Base-by-base conservation (phyloP, 2,329 filamentous ascomycete genomes). In the Clarireedia paspali region DNA sequence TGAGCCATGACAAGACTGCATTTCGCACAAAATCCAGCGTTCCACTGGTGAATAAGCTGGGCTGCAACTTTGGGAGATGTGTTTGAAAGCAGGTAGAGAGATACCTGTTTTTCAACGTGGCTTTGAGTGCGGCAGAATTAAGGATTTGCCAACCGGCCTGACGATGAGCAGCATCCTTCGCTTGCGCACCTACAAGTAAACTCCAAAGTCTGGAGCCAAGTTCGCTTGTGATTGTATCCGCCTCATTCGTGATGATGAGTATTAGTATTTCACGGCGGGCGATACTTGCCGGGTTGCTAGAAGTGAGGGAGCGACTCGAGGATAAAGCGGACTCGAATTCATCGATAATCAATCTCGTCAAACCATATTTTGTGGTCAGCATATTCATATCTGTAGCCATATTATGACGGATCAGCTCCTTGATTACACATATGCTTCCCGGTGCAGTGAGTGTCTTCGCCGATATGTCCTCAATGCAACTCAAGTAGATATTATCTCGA, bases 401-500 rank as follows among this genome's bases (percentile, higher is more conserved):
- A 39, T 77, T 71, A 20, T 71, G 71, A 7, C 73, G 72, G n/a
- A 80, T 72, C 17, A 82, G 67, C 47, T 76, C 71, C 50, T 68
- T 73, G 47, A 90, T 73, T 15, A 84, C 84, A 66, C 83, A 86
- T 20, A 91, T 77, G 62, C 88, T 94, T 1, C 89, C 89, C 6
- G 88, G 78, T 0, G 85, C 83, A 14, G 83, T 86, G 9, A 73
- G 60, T 1, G 84, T 85, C 67, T 79, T 83, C 23, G 77, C 72
- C 2, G 78, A 75, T 47, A 95, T 84, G 63, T 92, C 86, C 47
- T 77, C 64, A 48, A 91, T 77, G 67, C 89, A 94, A 53, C 78
- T 77, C 47, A 76, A 69, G 60, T 87, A 88, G 15, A 94, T 81
- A 20, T 77, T 73, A 56, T 77, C 75, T 47, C 85, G 83, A 57